Evolutionary conservation across 1,284 basidiomycete species (phyloP).

Genomic region (Hypsizygus ulmarius): DNA sequence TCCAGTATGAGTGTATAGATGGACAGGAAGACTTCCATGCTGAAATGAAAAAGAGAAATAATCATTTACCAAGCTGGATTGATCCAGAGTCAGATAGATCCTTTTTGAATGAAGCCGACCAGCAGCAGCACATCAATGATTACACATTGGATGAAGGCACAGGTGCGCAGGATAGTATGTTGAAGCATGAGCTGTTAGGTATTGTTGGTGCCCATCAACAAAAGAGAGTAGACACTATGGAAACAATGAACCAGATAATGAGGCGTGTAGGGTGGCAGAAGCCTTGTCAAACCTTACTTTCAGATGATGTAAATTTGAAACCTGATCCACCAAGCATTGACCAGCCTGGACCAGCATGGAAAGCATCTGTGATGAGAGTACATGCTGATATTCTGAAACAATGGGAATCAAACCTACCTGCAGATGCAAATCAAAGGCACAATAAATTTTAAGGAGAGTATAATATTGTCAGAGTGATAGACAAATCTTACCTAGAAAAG

Average conservation of each 20-base stretch:
- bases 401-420: not conserved
- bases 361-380: not conserved
- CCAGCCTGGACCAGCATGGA: not conserved
- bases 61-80: not conserved
- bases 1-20: slow-evolving; percentile 33
- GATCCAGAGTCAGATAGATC: not conserved
- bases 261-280: not conserved
- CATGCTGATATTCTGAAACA: not conserved
- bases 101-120: not conserved
- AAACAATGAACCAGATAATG: no score
- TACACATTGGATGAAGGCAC: not conserved
- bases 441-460: not conserved
- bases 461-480: slow-evolving; percentile 6
- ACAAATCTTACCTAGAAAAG: slow-evolving; percentile 5
- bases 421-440: not conserved
- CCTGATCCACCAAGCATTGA: not conserved
- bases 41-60: slow-evolving; percentile 18
- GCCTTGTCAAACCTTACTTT: not conserved
- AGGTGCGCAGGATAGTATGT: no score
- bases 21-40: slow-evolving; percentile 31
- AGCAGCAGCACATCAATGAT: not conserved
- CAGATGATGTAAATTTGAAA: not conserved
- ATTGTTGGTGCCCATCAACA: no score
- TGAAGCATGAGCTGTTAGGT: no score
- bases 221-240: no score